Base-by-base conservation (phyloP, 2,329 filamentous ascomycete genomes). In the Blumeria graminis region DNA sequence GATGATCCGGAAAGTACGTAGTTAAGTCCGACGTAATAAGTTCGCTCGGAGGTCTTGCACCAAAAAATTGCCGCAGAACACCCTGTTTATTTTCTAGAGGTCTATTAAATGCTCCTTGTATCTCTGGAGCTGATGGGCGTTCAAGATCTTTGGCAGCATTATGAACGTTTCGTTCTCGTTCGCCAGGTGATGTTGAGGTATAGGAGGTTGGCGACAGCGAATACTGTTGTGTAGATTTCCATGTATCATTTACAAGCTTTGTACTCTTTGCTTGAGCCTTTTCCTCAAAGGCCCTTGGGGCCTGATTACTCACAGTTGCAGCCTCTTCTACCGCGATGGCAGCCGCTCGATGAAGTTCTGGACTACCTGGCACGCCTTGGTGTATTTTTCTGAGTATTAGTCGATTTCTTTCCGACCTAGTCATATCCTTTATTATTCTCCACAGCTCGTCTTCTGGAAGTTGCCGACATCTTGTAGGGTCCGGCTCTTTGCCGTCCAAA, bases 1-100 rank as follows among this genome's bases (percentile, higher is more conserved):
- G 81, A 64, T 96, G 90, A 65, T 94, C 88, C 0, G 92, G 92
- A 74, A 98, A 98, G 72, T 96, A 98, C 0, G 89, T 94, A 1
- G 87, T 92, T 58, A 98, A 73, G 66, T 98, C 92, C 22, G 92
- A 94, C 32, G 90, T 90, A 66, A 98, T 98, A 67, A 98, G 78
- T 71, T 98, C 92, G 71, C 90, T 96, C 1, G 92, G 92, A 16
- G 92, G 92, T 63, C 92, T 77, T 61, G 92, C 81, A 36, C 90
- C 90, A 64, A 93, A 92, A 69, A 96, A 96, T 61, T 84, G 83
- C 61, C 84, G 81, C 50, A 89, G 72, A 33, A 80, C 73, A 34
- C 69, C 71, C 64, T 78, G 78, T 65, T 78, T 79, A 58, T 71
- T 56, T 38, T 60, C 55, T 14, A 64, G 62, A 13, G 50, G 50